These are phyloP conservation scores for Cornus florida DNA, from an alignment of 148 eudicot genomes.

Conservation along the genomic window DNA sequence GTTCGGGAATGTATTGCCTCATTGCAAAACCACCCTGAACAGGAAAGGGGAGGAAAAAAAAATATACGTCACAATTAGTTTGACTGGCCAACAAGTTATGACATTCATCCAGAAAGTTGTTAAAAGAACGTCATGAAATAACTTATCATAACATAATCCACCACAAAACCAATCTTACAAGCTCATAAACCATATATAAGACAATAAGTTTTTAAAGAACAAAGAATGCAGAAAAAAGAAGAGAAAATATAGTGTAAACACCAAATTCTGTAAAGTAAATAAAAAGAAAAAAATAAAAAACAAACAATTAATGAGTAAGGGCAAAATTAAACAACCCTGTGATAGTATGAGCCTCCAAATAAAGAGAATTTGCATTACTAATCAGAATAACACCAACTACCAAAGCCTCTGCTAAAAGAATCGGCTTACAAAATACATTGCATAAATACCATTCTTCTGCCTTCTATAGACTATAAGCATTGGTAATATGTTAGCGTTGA, in stretches of 20 bases:
- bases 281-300: no score
- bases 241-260: neutral
- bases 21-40: slow-evolving; percentile 96
- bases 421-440: no score
- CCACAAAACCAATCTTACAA: neutral
- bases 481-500: no score
- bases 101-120: neutral
- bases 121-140: neutral
- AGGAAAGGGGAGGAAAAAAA: neutral
- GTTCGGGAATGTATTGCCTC: slow-evolving; percentile 83
- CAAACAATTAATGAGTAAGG: no score
- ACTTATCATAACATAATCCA: neutral
- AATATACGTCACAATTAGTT: neutral
- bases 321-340: no score
- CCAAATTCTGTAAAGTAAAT: neutral
- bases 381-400: no score
- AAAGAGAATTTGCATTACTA: no score
- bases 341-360: no score
- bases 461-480: no score
- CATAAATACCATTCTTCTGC: no score
- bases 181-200: neutral
- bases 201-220: neutral
- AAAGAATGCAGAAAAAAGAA: neutral
- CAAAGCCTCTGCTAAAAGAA: no score
- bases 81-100: neutral